phyloP scores from a whole-genome alignment of 2,329 filamentous ascomycete species.

The Coniochaeta prunicola region DNA sequence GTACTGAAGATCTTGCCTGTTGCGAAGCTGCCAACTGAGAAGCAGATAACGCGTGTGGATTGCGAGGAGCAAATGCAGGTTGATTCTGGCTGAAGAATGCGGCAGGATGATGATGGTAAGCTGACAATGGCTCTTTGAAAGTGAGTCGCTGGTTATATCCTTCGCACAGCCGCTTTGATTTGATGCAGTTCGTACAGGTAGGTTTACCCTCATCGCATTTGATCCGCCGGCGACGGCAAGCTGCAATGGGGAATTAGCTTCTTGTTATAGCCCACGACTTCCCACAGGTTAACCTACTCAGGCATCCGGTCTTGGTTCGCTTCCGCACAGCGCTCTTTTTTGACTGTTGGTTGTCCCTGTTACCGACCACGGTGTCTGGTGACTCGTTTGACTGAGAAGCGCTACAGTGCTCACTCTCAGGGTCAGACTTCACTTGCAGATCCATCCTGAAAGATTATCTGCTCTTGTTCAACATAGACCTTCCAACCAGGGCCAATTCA shows the following conservation, averaged over 20 bases:
- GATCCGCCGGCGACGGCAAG: constrained; percentile 89
- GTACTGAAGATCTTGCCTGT: constrained; percentile 26
- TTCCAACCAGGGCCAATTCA: background rate
- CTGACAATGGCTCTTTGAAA: constrained; percentile 67
- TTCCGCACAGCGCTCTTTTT: constrained; percentile 49
- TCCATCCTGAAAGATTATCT: background rate
- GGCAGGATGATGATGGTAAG: constrained; percentile 45
- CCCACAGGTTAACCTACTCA: constrained; percentile 48
- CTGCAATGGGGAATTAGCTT: constrained; percentile 32
- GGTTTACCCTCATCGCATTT: constrained; percentile 92
- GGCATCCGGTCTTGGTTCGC: constrained; percentile 85
- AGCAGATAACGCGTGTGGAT: constrained; percentile 37
- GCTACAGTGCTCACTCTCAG: constrained; percentile 11
- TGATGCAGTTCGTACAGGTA: constrained; percentile 76
- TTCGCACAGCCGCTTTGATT: constrained; percentile 77
- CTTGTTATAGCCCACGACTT: background rate
- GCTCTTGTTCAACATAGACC: background rate
- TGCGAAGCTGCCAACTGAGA: constrained; percentile 32
- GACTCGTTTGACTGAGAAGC: constrained; percentile 22
- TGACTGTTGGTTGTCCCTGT: constrained; percentile 31
- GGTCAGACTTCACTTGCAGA: background rate
- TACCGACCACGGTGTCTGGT: constrained; percentile 22
- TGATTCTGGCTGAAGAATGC: constrained; percentile 26
- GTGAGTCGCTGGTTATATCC: constrained; percentile 76
- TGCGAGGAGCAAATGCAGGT: constrained; percentile 36